Evolutionary conservation across 805 yeast genomes (phyloP), one percentile per base, ranked within the genome.

Genomic region (Wickerhamomyces alni): DNA sequence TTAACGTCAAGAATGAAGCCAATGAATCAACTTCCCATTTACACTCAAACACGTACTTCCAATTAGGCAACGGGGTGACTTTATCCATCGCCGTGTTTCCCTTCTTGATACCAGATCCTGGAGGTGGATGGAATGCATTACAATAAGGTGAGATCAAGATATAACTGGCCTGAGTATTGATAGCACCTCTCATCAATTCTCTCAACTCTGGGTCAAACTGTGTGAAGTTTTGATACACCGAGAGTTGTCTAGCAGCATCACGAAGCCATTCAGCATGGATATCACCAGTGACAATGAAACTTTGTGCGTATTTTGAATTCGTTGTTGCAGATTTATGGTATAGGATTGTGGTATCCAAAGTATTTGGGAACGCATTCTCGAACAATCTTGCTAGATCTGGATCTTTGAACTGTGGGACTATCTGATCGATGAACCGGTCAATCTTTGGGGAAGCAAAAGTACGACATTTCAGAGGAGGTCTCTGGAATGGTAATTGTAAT

Each of bases 241-340:
- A 73, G 35, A 87, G 62, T 55, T 87, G 96, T 49, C 93, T 67
- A 1, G 95, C 86, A 1, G 94, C 80, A 59, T 87, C 96, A 38
- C 96, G 63, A 36, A 87, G 64, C 96, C 96, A 87, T 59, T 87
- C 95, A 2, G 96, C 96, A 57, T 86, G 88, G 40, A 87, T 87
- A 55, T 87, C 96, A 9, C 96, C 96, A 0, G 96, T 87, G 25
- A 87, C 91, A 1, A 87, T 74, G 59, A 87, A 87, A 1, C 94
- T 69, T 45, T 78, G 75, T 1, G 88, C 75, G 9, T 19, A 31
- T 31, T 31, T 31, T 8, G 40, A 50, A 18, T 42, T 46, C 7
- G 40, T 40, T 36, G 41, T 11, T 13, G 6, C 9, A 21, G 35
- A 35, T 9, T 42, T 35, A 58, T 82, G 87, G 86, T 87, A 87